Evolutionary conservation across 345 rosid genomes (phyloP), one percentile per base, ranked within the genome.

Genomic region (Nephelium lappaceum): DNA sequence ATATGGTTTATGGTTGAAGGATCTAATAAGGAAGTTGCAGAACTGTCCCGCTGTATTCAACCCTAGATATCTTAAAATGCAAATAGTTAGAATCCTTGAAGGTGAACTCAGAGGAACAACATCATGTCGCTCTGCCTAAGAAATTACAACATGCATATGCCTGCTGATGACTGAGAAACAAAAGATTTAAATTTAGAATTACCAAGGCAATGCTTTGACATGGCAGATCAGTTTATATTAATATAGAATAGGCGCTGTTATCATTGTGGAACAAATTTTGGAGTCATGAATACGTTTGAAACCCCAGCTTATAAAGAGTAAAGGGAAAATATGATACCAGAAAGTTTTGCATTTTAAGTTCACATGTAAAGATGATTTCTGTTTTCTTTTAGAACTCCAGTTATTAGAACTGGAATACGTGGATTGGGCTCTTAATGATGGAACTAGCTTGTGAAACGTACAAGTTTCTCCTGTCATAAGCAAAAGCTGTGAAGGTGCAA

Each of bases 151-250:
- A 24, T 14, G 73, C 58, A 1, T 45, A 69, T 23, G 73, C 73
- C 39, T 23, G 38, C 38, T 15, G 11, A 11, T 4, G 8, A 23
- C 16, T 23, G 58, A 24, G 58, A 45, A 69, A 31, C 15, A 23
- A 51, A 15, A 69, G 10, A 14, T 71, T 25, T 19, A 11, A 5
- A n/a, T 27, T 69, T 11, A 23, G 36, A 68, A 69, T 69, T 43
- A 24, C 57, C 72, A 69, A 23, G 73, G 8, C 6, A 14, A 47
- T 69, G 58, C 21, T 53, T 71, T 71, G 63, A 45, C 41, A 53
- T 71, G 8, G 12, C 19, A 71, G 45, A 27, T 71, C 74, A 69
- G 31, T 27, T 5, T 69, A 2, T 69, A 24, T 69, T 24, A 12
- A 24, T 43, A 45, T 42, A 49, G 63, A 53, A 53, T 39, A 36